Conservation (phyloP, 73 alveolate genomes). For the Uronychia setigera region DNA sequence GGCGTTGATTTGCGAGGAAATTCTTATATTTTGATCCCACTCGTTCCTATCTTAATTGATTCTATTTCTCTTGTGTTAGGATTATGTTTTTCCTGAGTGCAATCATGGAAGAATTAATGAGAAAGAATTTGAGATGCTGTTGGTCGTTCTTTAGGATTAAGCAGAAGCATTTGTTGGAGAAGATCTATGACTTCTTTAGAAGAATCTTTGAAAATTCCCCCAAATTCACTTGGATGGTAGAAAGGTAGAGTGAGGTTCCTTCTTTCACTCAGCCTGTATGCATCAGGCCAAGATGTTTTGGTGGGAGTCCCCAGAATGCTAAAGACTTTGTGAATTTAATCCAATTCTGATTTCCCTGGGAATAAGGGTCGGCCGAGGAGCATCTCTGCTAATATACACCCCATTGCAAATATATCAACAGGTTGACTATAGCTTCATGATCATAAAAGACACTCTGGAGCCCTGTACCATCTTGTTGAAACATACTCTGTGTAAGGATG, state of each 20-base stretch:
- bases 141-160: conserved; percentile 53
- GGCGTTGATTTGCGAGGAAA: too few relatives aligned
- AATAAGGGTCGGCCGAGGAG: conserved; percentile 52
- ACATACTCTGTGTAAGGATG: conserved; percentile 66
- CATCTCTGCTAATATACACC: conserved; percentile 81
- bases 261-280: conserved; percentile 85
- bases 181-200: too few relatives aligned
- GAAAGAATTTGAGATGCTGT: conserved; percentile 45
- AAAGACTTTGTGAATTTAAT: conserved; percentile 87
- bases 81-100: not conserved
- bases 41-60: conserved; percentile 9
- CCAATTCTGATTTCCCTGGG: conserved; percentile 79
- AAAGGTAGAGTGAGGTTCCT: conserved; percentile 87
- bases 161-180: conserved; percentile 23
- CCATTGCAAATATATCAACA: conserved; percentile 84
- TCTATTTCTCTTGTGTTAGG: not conserved
- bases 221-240: too few relatives aligned
- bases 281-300: conserved; percentile 93
- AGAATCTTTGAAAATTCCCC: too few relatives aligned
- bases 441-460: conserved; percentile 73
- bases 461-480: conserved; percentile 79
- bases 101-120: conserved; percentile 22
- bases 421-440: conserved; percentile 46
- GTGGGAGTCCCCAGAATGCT: conserved; percentile 93
- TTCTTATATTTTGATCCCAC: conserved; percentile 22